Percentiles rank a stretch among this genome's conserved stretches.
Evolutionary conservation across 768 basidiomycete genomes (phyloP).

Genomic region (Lactarius sp.): DNA sequence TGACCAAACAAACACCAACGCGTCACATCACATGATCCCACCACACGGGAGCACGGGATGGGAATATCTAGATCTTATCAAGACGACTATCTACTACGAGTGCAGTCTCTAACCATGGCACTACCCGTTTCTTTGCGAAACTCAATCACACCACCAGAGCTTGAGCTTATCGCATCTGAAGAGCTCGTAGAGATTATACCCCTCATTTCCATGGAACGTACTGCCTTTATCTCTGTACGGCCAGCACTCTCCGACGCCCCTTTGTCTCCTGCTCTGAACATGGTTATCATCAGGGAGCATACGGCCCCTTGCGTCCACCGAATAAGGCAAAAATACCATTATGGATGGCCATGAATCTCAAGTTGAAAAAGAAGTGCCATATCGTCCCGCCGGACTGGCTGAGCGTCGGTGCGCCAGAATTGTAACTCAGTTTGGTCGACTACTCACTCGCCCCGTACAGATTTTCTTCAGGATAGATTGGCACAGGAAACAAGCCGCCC

Average conservation of each 20-base stretch:
- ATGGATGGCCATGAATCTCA: constrained; percentile 94
- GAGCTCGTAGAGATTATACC: constrained; percentile 83
- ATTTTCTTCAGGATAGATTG: constrained; percentile 73
- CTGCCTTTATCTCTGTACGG: constrained; percentile 83
- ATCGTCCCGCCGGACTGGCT: constrained; percentile 92
- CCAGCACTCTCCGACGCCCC: not conserved
- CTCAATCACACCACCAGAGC: constrained; percentile 77
- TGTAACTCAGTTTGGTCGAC: not conserved
- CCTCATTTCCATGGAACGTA: constrained; percentile 83
- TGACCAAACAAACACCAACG: constrained; percentile 27
- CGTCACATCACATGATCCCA: constrained; percentile 31
- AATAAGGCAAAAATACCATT: constrained; percentile 81
- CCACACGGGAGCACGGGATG: not conserved
- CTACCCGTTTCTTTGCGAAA: constrained; percentile 65
- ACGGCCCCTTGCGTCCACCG: constrained; percentile 90
- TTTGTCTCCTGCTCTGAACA: not conserved
- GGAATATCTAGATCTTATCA: constrained; percentile 1
- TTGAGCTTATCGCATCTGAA: constrained; percentile 85
- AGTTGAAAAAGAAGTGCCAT: constrained; percentile 91
- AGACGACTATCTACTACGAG: too few relatives aligned
- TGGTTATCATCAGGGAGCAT: constrained; percentile 60
- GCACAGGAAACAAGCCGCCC: constrained; percentile 66
- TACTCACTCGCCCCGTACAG: constrained; percentile 38
- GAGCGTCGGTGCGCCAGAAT: constrained; percentile 58
- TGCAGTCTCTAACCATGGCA: constrained; percentile 49